Evolutionary conservation across 139 green algal species (phyloP).

Genomic region (Closterium sp.): DNA sequence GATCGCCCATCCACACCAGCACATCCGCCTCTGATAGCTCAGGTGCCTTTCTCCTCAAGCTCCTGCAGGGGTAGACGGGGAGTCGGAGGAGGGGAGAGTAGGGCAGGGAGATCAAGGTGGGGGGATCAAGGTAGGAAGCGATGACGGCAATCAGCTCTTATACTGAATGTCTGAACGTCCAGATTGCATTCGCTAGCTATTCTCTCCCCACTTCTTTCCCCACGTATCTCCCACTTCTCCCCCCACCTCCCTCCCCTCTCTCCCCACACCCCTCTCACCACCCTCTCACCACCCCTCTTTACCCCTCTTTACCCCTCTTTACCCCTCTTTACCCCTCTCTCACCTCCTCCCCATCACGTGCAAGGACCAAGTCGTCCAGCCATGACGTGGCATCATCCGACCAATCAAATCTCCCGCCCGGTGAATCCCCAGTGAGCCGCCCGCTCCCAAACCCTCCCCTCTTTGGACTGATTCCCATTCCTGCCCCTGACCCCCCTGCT

Average conservation of each 20-base stretch:
- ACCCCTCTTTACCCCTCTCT: neutral
- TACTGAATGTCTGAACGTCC: neutral
- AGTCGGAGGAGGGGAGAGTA: too few species aligned
- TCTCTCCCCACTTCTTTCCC: neutral
- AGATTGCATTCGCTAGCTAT: too few species aligned
- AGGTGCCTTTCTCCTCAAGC: too few species aligned
- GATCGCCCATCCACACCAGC: constrained; percentile 85
- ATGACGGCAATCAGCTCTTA: neutral
- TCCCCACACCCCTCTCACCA: too few species aligned
- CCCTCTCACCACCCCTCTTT: too few species aligned
- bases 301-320: too few species aligned
- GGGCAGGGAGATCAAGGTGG: too few species aligned
- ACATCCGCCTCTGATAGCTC: constrained; percentile 47
- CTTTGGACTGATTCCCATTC: neutral
- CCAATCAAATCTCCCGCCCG: neutral
- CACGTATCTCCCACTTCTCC: neutral
- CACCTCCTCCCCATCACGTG: neutral
- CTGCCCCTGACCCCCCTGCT: neutral
- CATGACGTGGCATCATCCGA: neutral
- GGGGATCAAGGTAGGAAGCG: neutral
- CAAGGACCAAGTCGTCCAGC: neutral
- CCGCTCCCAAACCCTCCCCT: neutral
- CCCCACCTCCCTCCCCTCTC: neutral
- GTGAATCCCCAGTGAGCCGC: neutral
- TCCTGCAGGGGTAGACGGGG: too few species aligned